Percentiles rank a stretch among this genome's conserved stretches.
phyloP scores from a whole-genome alignment of 2,329 filamentous ascomycete species.

The Fusarium brevicatenulatum region DNA sequence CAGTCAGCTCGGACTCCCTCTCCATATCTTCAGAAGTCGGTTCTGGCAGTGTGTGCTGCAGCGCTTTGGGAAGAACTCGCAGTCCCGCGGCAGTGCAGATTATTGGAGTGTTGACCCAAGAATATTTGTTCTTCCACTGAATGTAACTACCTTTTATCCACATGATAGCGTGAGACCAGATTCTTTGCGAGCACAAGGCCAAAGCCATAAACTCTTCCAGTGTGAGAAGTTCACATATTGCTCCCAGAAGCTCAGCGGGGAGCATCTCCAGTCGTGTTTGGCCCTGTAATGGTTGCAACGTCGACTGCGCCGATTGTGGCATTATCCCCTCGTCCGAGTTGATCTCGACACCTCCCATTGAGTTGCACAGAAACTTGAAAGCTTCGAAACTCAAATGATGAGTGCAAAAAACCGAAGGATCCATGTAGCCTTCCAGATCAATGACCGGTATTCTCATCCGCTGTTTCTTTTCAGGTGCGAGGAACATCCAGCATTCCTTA shows the following conservation, averaged over 20 bases:
- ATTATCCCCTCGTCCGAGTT: neutral
- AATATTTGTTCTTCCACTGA: conserved; percentile 4
- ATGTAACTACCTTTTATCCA: neutral
- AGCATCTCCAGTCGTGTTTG: neutral
- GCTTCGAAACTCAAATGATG: conserved; percentile 6
- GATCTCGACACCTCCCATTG: neutral
- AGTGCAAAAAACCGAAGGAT: neutral
- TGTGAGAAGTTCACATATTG: neutral
- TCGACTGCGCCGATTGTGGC: neutral
- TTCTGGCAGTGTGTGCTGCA: neutral
- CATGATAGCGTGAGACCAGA: neutral
- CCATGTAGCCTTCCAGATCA: neutral
- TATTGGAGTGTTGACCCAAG: conserved; percentile 17
- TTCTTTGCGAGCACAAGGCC: neutral
- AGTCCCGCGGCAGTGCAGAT: neutral
- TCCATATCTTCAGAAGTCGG: neutral
- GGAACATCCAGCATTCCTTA: conserved; percentile 4
- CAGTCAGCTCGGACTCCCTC: neutral
- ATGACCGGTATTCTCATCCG: neutral
- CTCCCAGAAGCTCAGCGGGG: neutral
- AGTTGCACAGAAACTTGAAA: conserved; percentile 11
- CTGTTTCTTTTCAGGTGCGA: neutral
- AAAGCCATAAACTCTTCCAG: neutral
- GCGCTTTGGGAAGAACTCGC: neutral
- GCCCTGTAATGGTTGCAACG: neutral